phyloP scores from a whole-genome alignment of 1,284 basidiomycete species.

The Leccinum griseonigrum region DNA sequence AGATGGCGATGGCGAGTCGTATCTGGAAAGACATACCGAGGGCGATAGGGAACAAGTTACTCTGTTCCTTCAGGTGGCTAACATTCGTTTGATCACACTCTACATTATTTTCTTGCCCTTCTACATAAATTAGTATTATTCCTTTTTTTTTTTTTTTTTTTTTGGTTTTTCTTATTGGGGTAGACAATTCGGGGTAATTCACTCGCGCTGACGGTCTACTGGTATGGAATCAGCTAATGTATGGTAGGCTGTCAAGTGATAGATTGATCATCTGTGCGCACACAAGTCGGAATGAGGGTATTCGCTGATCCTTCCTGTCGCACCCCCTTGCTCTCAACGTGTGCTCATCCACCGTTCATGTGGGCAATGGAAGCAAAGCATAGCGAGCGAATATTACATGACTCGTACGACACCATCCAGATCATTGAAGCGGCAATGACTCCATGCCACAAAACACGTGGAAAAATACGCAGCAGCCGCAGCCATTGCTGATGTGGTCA shows the following conservation, averaged over 20 bases:
- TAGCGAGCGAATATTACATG: constrained; percentile 18
- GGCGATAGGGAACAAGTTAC: constrained; percentile 25
- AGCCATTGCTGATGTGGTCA: constrained; percentile 12
- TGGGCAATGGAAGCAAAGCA: constrained; percentile 29
- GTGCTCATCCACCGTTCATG: constrained; percentile 16
- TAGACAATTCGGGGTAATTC: constrained; percentile 9
- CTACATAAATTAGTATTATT: constrained; percentile 8
- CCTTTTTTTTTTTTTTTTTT: not conserved
- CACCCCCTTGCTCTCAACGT: constrained; percentile 17
- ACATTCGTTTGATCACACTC: constrained; percentile 1
- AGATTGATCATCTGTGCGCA: constrained; percentile 40
- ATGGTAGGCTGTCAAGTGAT: too few relatives aligned
- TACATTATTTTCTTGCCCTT: not conserved
- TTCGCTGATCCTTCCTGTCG: not conserved
- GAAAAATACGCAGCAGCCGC: constrained; percentile 20
- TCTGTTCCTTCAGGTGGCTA: constrained; percentile 32
- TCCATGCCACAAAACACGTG: constrained; percentile 23
- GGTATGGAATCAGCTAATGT: too few relatives aligned
- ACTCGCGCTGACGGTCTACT: constrained; percentile 12
- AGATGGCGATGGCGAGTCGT: constrained; percentile 25
- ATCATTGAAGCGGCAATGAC: constrained; percentile 5
- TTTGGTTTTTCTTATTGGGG: constrained; percentile 19
- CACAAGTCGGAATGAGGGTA: constrained; percentile 4
- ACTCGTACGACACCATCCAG: constrained; percentile 15
- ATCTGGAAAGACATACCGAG: constrained; percentile 29